phyloP scores from a whole-genome alignment of 192 early-diverging fungal species.

The Gonapodya sp. region DNA sequence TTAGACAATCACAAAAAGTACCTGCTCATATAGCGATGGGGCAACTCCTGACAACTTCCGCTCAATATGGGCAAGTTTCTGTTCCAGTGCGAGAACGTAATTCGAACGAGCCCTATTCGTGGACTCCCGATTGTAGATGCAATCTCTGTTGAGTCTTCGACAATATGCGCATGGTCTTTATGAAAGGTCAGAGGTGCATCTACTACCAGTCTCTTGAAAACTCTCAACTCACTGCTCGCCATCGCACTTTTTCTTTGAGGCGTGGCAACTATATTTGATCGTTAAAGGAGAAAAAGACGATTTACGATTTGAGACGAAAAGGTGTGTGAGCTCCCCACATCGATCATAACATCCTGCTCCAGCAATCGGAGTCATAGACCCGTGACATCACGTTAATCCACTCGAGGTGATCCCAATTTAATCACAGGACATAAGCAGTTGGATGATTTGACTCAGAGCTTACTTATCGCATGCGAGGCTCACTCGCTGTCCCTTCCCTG shows the following conservation, averaged over 20 bases:
- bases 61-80: not conserved
- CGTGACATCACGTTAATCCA: too few species aligned
- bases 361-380: too few species aligned
- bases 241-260: not conserved
- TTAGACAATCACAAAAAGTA: too few species aligned
- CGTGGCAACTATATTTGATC: not conserved
- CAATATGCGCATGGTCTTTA: not conserved
- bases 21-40: not conserved
- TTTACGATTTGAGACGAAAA: too few species aligned
- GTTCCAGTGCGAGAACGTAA: not conserved
- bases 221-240: not conserved
- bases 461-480: not conserved
- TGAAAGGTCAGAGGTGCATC: not conserved
- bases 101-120: not conserved
- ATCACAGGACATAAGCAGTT: too few species aligned
- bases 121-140: not conserved
- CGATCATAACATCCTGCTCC: too few species aligned
- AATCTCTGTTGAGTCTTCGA: not conserved
- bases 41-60: not conserved
- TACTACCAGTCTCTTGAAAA: not conserved
- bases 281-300: not conserved
- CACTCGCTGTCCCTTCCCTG: not conserved
- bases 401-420: too few species aligned
- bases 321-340: too few species aligned
- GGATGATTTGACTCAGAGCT: too few species aligned